A percentile compares a stretch with the other conserved stretches of the same genome.
Conservation (phyloP, 345 rosid genomes). For the Angophora floribunda region DNA sequence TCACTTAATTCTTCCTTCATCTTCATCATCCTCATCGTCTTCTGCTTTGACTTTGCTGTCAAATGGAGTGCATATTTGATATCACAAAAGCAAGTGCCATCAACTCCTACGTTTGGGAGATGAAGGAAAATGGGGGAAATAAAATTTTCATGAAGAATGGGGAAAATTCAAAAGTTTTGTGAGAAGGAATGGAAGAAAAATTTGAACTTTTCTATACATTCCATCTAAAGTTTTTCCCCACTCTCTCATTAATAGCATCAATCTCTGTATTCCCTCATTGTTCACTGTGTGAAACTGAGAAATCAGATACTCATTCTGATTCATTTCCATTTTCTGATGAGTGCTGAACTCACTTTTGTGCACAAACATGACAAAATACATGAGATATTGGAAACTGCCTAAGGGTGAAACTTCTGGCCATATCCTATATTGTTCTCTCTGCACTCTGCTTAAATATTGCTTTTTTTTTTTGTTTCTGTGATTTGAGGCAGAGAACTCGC, state of each 20-base stretch:
- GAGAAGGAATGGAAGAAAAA: neutral
- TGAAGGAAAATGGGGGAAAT: neutral
- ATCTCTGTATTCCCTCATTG: neutral
- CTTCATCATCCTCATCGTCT: neutral
- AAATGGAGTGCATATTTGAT: neutral
- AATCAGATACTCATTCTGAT: neutral
- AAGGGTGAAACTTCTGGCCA: neutral
- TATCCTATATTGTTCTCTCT: neutral
- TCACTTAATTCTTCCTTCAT: neutral
- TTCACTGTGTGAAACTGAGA: neutral
- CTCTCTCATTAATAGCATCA: neutral
- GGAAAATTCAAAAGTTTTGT: neutral
- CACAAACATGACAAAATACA: neutral
- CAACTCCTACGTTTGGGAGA: neutral
- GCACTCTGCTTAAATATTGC: neutral
- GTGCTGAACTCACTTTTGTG: neutral
- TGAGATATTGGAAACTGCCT: neutral
- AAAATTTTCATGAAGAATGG: neutral
- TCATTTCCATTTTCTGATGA: neutral
- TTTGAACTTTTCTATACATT: neutral
- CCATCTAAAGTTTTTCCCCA: neutral
- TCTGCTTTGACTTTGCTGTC: neutral
- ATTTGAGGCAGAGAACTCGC: constrained; percentile 27
- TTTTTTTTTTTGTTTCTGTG: neutral
- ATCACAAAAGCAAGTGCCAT: neutral